phyloP scores from a whole-genome alignment of 208 protist genomes.

The Trypanosoma vivax region DNA sequence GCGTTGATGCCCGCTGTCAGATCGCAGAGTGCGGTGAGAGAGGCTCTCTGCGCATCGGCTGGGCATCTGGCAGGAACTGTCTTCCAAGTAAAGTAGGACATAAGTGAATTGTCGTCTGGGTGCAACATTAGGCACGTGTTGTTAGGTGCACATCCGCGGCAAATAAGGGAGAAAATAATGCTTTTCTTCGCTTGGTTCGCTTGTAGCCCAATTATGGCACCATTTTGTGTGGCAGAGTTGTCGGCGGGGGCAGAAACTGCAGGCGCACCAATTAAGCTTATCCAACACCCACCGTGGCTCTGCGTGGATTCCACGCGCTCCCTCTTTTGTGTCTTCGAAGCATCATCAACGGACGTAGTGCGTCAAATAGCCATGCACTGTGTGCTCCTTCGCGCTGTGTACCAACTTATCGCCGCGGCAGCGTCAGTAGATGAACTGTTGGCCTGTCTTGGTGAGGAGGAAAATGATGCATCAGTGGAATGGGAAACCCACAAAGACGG shows the following conservation, averaged over 20 bases:
- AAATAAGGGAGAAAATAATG: conserved; percentile 26
- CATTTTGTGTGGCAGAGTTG: conserved; percentile 57
- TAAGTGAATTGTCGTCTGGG: too few species aligned
- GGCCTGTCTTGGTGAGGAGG: not conserved
- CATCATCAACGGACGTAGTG: conserved; percentile 1
- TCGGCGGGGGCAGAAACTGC: conserved; percentile 32
- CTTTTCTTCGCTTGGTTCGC: conserved; percentile 66
- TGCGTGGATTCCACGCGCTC: not conserved
- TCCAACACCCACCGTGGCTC: conserved; percentile 17
- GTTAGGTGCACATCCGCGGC: too few species aligned
- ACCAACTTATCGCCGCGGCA: conserved; percentile 37
- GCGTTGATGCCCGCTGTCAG: too few species aligned
- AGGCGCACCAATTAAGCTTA: conserved; percentile 28
- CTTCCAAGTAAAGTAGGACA: too few species aligned
- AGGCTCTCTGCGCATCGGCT: too few species aligned
- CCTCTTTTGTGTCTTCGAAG: conserved; percentile 17
- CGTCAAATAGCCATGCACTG: conserved; percentile 4
- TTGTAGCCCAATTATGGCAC: conserved; percentile 41
- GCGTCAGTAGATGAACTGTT: conserved; percentile 41
- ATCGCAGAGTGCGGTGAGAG: too few species aligned
- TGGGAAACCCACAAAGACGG: not conserved
- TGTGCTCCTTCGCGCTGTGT: conserved; percentile 17
- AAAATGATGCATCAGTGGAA: not conserved
- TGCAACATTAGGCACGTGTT: too few species aligned
- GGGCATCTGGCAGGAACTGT: too few species aligned